These are phyloP conservation scores for Fusarium miscanthi DNA, from an alignment of 2,329 filamentous ascomycete species.

Conservation along the genomic window DNA sequence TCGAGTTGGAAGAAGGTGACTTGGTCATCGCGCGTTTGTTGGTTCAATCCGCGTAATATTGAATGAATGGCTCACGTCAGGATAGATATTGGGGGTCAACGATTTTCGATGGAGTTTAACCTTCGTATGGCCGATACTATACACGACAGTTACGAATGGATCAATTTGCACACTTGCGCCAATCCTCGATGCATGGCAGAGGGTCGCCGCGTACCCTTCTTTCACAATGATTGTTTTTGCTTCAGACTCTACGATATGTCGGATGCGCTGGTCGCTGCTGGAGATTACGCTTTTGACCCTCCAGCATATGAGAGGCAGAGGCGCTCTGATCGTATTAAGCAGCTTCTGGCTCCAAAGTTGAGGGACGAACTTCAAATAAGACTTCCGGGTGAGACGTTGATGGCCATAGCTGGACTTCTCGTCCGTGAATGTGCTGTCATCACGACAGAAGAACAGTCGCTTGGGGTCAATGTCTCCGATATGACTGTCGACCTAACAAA, in stretches of 20 bases:
- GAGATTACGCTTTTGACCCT: constrained; percentile 15
- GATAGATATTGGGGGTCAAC: constrained; percentile 10
- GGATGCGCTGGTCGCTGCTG: constrained; percentile 13
- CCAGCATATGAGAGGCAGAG: neutral
- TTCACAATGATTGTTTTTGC: constrained; percentile 16
- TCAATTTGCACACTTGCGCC: constrained; percentile 16
- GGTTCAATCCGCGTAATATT: neutral
- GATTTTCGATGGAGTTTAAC: constrained; percentile 1
- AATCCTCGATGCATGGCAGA: neutral
- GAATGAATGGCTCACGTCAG: constrained; percentile 3
- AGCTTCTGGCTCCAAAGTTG: constrained; percentile 8
- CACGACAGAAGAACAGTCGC: constrained; percentile 9
- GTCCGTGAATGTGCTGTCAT: constrained; percentile 22
- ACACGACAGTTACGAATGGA: neutral
- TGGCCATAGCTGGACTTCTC: constrained; percentile 14
- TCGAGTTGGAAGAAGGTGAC: constrained; percentile 13
- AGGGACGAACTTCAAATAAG: neutral
- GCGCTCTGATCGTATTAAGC: neutral
- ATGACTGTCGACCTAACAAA: neutral
- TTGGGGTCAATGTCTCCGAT: neutral
- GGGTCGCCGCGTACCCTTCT: constrained; percentile 4
- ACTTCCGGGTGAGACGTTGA: constrained; percentile 21
- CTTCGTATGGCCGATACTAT: neutral
- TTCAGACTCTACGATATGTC: constrained; percentile 17
- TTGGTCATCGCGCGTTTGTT: constrained; percentile 23